These are phyloP conservation scores for Paecilomyces fulvus DNA, from an alignment of 2,329 filamentous ascomycete genomes.

Conservation along the genomic window DNA sequence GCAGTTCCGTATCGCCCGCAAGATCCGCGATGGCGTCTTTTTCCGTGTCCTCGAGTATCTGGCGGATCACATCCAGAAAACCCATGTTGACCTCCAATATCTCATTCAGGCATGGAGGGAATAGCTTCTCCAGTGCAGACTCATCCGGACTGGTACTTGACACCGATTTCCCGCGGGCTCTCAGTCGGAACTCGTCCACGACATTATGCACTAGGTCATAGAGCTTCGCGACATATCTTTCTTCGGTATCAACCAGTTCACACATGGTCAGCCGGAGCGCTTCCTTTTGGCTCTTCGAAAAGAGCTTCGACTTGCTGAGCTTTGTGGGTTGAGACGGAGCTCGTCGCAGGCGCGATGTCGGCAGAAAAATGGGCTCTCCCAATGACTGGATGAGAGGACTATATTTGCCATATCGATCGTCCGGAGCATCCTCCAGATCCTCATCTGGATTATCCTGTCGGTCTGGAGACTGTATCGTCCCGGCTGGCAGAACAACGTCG, in stretches of 20 bases:
- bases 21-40: constrained; percentile 70
- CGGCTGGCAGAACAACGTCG: constrained; percentile 75
- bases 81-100: constrained; percentile 75
- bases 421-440: constrained; percentile 32
- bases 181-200: constrained; percentile 68
- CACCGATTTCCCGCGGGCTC: constrained; percentile 50
- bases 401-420: constrained; percentile 65
- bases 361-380: constrained; percentile 77
- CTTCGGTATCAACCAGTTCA: constrained; percentile 87
- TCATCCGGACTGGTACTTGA: constrained; percentile 63
- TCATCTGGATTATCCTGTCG: constrained; percentile 56
- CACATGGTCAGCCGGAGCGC: constrained; percentile 79
- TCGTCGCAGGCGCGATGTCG: constrained; percentile 73
- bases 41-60: constrained; percentile 74
- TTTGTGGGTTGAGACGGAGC: constrained; percentile 81
- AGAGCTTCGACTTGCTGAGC: constrained; percentile 67
- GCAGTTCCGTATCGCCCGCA: constrained; percentile 47
- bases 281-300: constrained; percentile 73
- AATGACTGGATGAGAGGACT: constrained; percentile 68
- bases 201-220: constrained; percentile 74
- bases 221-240: constrained; percentile 84
- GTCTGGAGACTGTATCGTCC: constrained; percentile 58
- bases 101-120: constrained; percentile 69
- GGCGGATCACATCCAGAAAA: constrained; percentile 69
- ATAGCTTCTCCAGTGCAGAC: constrained; percentile 65